Conservation (phyloP, 805 yeast species). For the Teunomyces pallodes region DNA sequence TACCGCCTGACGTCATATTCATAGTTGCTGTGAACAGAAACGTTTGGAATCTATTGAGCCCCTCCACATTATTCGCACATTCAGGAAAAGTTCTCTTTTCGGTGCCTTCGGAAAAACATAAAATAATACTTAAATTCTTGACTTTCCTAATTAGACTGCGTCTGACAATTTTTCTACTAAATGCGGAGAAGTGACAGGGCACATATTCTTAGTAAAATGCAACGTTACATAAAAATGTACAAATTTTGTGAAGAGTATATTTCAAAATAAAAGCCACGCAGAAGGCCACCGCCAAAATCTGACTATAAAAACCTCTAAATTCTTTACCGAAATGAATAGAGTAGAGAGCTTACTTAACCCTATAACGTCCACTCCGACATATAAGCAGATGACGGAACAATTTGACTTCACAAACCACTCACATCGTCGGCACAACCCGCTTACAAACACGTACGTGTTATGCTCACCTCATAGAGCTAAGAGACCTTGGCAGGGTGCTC, state of each 20-base stretch:
- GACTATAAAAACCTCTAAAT: neutral
- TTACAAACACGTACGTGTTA: slow-evolving; percentile 64
- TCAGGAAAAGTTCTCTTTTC: neutral
- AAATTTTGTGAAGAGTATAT: neutral
- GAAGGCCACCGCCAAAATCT: neutral
- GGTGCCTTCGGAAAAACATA: neutral
- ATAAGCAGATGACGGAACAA: slow-evolving; percentile 7
- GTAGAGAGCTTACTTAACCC: slow-evolving; percentile 22
- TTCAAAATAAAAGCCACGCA: neutral
- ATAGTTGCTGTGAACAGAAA: neutral
- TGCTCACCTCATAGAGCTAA: slow-evolving; percentile 77
- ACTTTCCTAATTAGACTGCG: neutral
- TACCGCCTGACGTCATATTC: neutral
- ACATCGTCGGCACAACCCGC: slow-evolving; percentile 69
- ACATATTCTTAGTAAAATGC: slow-evolving; percentile 1
- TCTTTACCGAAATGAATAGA: slow-evolving; percentile 5
- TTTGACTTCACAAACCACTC: slow-evolving; percentile 57
- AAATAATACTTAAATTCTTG: neutral
- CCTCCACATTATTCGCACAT: neutral
- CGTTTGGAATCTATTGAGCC: neutral
- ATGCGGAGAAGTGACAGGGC: neutral
- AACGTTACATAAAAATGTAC: slow-evolving; percentile 3
- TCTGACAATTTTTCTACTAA: neutral
- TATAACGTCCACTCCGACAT: slow-evolving; percentile 18
- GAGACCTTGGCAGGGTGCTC: slow-evolving; percentile 80